phyloP scores from a whole-genome alignment of 2,329 filamentous ascomycete genomes.

The Penicillium sp. region DNA sequence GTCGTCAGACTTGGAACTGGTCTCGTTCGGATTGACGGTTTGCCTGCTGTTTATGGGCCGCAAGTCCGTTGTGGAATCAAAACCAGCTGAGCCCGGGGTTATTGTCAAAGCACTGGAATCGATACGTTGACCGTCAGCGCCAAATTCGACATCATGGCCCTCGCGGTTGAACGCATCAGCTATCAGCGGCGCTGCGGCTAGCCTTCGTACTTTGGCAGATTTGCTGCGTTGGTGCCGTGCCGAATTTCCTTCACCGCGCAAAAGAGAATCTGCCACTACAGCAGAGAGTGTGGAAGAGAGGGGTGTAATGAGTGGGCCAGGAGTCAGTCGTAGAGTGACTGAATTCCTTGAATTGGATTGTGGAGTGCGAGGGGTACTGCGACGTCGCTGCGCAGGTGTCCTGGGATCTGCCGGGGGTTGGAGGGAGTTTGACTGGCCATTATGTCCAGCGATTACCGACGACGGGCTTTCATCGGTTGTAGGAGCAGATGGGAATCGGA shows the following conservation, averaged over 20 bases:
- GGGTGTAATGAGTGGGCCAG: conserved; percentile 57
- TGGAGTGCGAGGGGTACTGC: conserved; percentile 32
- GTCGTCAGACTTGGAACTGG: conserved; percentile 14
- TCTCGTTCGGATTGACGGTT: not conserved
- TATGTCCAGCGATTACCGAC: conserved; percentile 16
- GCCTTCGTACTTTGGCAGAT: conserved; percentile 2
- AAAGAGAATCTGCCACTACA: conserved; percentile 61
- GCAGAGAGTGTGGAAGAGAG: conserved; percentile 59
- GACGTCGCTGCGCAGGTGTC: conserved; percentile 22
- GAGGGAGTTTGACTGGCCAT: not conserved
- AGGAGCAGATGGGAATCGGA: conserved; percentile 39
- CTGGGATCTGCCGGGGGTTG: conserved; percentile 16
- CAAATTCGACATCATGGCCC: conserved; percentile 19
- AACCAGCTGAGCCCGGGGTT: conserved; percentile 12
- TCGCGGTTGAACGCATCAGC: conserved; percentile 14
- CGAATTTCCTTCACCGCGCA: conserved; percentile 51
- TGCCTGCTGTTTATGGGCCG: not conserved
- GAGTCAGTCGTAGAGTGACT: conserved; percentile 51
- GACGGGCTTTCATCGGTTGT: conserved; percentile 22
- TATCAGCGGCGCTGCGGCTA: conserved; percentile 8
- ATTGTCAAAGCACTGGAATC: conserved; percentile 10
- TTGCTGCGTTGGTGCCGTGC: conserved; percentile 27
- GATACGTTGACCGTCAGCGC: conserved; percentile 16
- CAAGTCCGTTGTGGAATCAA: conserved; percentile 9
- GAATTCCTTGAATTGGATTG: conserved; percentile 44